phyloP scores from a whole-genome alignment of 2,329 filamentous ascomycete genomes.

The Teratosphaeria viscida region DNA sequence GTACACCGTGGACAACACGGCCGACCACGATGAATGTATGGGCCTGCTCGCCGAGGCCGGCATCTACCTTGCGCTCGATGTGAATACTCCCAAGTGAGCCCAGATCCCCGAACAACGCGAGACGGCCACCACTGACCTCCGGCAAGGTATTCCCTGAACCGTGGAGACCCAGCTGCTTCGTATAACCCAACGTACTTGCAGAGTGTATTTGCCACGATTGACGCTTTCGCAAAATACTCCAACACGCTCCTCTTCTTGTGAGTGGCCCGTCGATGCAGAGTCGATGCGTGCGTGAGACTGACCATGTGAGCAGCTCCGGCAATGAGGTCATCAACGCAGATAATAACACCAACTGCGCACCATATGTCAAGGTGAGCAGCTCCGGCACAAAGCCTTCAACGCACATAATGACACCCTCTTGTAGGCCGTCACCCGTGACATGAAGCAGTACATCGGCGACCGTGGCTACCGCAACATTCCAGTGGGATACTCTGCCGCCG shows the following conservation, averaged over 20 bases:
- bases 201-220: constrained; percentile 77
- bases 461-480: constrained; percentile 58
- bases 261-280: background rate
- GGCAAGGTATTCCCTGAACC: constrained; percentile 68
- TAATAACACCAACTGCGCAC: constrained; percentile 51
- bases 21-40: constrained; percentile 80
- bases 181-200: constrained; percentile 85
- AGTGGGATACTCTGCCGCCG: constrained; percentile 74
- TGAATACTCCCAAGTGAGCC: constrained; percentile 62
- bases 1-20: constrained; percentile 83
- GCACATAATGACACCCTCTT: too few relatives aligned
- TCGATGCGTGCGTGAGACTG: background rate
- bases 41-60: constrained; percentile 64
- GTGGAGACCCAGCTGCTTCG: constrained; percentile 57
- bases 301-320: background rate
- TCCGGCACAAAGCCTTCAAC: too few relatives aligned
- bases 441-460: constrained; percentile 71
- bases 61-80: constrained; percentile 85
- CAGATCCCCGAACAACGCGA: background rate
- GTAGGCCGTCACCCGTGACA: constrained; percentile 60
- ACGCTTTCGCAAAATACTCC: constrained; percentile 69
- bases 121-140: background rate
- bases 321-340: constrained; percentile 55
- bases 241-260: constrained; percentile 71
- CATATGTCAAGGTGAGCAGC: constrained; percentile 44